Percentiles rank a stretch among this genome's conserved stretches.
These are phyloP conservation scores for Cicer judaicum DNA, from an alignment of 306 rosid species.

Conservation along the genomic window DNA sequence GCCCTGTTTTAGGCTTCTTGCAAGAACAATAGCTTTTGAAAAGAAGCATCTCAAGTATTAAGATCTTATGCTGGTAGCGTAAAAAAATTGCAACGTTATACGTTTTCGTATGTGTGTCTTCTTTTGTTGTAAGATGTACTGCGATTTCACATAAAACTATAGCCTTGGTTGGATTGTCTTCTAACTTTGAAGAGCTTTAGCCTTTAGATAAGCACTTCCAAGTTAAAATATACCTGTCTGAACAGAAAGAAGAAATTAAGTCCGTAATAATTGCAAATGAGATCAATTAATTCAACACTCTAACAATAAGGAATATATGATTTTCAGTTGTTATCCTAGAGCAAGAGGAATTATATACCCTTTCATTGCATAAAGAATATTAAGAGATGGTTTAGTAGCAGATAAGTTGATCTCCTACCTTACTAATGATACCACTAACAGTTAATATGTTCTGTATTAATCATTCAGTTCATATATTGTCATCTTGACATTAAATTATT, in stretches of 20 bases:
- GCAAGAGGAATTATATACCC: not conserved
- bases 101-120: not conserved
- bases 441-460: not conserved
- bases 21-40: not conserved
- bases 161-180: not conserved
- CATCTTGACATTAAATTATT: not conserved
- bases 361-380: slow-evolving; percentile 7
- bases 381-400: not conserved
- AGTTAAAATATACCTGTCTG: not conserved
- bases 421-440: not conserved
- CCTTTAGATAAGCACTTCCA: not conserved
- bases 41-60: not conserved
- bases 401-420: slow-evolving; percentile 2
- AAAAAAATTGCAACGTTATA: not conserved
- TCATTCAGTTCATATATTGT: slow-evolving; percentile 5
- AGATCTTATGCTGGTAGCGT: not conserved
- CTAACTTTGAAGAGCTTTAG: not conserved
- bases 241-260: not conserved
- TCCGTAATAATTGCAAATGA: not conserved
- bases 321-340: not conserved
- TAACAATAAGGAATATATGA: not conserved
- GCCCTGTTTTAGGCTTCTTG: not conserved
- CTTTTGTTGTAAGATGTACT: not conserved
- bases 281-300: not conserved
- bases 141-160: not conserved